Conservation (phyloP, 768 basidiomycete species). For the Podaxis pistillaris region DNA sequence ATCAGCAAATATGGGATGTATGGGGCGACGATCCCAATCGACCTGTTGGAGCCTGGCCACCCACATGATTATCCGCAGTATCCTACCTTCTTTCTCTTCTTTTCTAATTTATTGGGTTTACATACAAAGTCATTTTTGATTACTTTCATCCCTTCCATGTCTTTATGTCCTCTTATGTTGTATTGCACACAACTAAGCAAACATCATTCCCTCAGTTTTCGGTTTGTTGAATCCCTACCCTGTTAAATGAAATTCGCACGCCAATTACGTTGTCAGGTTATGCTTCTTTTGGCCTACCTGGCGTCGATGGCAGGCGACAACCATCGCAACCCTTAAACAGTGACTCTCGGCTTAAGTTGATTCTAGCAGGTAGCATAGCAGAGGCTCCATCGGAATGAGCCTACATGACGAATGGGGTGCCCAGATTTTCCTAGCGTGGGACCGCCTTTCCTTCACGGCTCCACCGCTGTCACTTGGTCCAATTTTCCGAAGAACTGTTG, state of each 20-base stretch:
- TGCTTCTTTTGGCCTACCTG: not conserved
- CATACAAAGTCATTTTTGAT: not conserved
- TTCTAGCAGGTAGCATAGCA: not conserved
- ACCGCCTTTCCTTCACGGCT: not conserved
- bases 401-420: conserved; percentile 10
- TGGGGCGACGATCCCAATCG: conserved; percentile 35
- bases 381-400: not conserved
- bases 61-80: conserved; percentile 26
- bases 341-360: not conserved
- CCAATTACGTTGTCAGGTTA: not conserved
- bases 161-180: conserved; percentile 18
- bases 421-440: not conserved
- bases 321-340: not conserved
- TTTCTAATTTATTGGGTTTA: not conserved
- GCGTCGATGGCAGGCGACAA: not conserved
- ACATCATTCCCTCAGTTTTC: too few relatives aligned
- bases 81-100: not conserved
- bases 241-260: not conserved
- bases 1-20: conserved; percentile 41
- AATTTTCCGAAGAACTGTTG: not conserved
- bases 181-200: conserved; percentile 2
- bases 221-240: not conserved
- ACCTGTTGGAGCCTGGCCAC: conserved; percentile 34
- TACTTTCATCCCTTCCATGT: not conserved
- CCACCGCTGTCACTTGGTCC: not conserved